Evolutionary conservation across 2,329 filamentous ascomycete genomes (phyloP), one percentile per base, ranked within the genome.

Genomic region (Berkeleyomyces basicola): DNA sequence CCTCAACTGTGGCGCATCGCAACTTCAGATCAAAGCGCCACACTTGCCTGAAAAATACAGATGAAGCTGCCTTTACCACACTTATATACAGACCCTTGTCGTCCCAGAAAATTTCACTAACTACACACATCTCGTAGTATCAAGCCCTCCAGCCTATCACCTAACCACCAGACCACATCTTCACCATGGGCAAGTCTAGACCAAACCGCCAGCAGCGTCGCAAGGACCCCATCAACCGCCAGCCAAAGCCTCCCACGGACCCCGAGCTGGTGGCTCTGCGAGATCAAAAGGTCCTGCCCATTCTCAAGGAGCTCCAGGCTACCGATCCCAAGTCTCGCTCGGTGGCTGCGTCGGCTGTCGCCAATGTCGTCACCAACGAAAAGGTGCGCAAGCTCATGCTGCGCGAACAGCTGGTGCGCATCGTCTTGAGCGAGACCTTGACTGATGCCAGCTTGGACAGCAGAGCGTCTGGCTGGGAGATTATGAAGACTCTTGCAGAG

Each of bases 391-490:
- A 86, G 71, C 70, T 87, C 63, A 76, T 87, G 31, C 74, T 87
- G 65, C 76, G 83, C 31, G 84, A 87, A 71, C 82, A 85, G 70
- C 76, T 87, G 66, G 82, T 87, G 51, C 79, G 78, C 67, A 79
- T 80, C 61, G 70, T 87, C 51, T 76, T 87, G 65, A 82, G 78
- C 40, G 81, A 86, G 74, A 85, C 82, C 39, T 72, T 87, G 63
- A 83, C 82, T 33, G 84, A 87, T 69, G 74, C 78, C 44, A 81
- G 77, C 63, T 74, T 85, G 61, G 83, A 86, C 71, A 82, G 82
- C 67, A 77, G 81, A 58, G 80, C 82, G 51, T 81, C 83, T 23
- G 84, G 82, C n/a, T 87, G 84, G 84, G 79, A 80, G 10, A 84
- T 86, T 66, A 73, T 87, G 61, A 77, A 79, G 66, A 78, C 82